Conservation (phyloP, 257 asterid genomes). For the Lavandula angustifolia region DNA sequence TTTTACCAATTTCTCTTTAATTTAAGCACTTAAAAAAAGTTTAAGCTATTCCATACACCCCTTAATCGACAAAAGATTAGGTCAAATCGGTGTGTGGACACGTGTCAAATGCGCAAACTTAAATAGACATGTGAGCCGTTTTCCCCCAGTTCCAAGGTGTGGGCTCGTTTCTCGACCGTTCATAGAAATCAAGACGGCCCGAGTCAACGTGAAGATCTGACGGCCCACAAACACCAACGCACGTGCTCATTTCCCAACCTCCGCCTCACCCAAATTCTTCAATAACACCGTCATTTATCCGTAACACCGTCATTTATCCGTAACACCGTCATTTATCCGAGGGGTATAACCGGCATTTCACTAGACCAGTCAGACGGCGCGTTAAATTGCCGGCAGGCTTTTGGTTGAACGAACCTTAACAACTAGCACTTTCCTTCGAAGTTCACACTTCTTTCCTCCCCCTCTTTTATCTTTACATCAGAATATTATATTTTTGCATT, state of each 20-base stretch:
- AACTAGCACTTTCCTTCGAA: slow-evolving; percentile 33
- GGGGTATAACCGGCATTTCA: slow-evolving; percentile 23
- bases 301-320: no score
- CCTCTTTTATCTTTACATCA: no score
- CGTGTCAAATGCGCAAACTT: slow-evolving; percentile 21
- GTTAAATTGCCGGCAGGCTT: slow-evolving; percentile 32
- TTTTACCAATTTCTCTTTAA: no score
- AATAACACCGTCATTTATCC: slow-evolving; percentile 25
- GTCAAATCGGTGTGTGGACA: slow-evolving; percentile 14
- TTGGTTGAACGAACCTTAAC: slow-evolving; percentile 37
- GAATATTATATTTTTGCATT: background rate
- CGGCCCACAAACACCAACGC: slow-evolving; percentile 9
- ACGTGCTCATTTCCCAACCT: slow-evolving; percentile 9
- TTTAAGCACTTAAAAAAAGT: no score
- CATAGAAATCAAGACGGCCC: background rate
- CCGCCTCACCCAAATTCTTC: background rate
- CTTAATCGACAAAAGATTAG: slow-evolving; percentile 26
- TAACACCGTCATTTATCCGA: background rate
- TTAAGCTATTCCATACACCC: no score
- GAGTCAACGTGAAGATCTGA: slow-evolving; percentile 6
- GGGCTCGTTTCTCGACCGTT: slow-evolving; percentile 30
- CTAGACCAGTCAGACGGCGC: slow-evolving; percentile 26
- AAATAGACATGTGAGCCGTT: slow-evolving; percentile 15
- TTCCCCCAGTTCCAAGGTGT: background rate
- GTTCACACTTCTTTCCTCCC: slow-evolving; percentile 33